Evolutionary conservation across 768 basidiomycete genomes (phyloP), one percentile per base, ranked within the genome.

Genomic region (Dictyophora rubrovolvata): DNA sequence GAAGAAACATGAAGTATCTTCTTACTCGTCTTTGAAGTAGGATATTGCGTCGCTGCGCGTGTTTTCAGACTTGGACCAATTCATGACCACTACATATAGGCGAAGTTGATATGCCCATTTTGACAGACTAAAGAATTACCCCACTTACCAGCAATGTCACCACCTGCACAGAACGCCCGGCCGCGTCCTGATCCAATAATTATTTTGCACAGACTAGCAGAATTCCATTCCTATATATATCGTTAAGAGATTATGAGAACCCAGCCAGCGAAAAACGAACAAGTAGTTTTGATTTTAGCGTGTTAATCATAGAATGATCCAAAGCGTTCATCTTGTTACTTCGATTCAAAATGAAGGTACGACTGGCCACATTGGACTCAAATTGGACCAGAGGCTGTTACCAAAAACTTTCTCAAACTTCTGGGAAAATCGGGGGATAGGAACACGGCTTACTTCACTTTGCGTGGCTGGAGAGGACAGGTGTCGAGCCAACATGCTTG

Each of bases 11-110:
- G 70, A 69, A 64, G 50, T 65, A 60, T 46, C 66, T 79, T 2
- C 87, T 67, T 65, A 90, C 86, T 98, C 95, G 67, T 82, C 79
- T 70, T 85, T 85, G 78, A 98, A 98, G 74, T 90, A 99, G 14
- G 85, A 81, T 55, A 92, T 73, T n/a, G 91, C 89, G 56, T 77
- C 72, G 1, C 74, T 70, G 48, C 82, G 80, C 0, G 83, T 87
- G 16, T 69, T 68, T 17, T 77, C 75, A 47, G 78, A 64, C 11
- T 74, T 69, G 11, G 82, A 80, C 60, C 83, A 67, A 56, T 74
- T 60, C 12, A 86, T 72, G 53, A 89, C 82, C 64, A 70, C 88
- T 90, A 63, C 8, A 34, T 36, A 28, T 23, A 22, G 61, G 20
- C 50, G 16, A 56, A 61, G 47, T 59, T 9, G 10, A 34, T 23